phyloP scores from a whole-genome alignment of 768 basidiomycete genomes.

The Suillus americanus region DNA sequence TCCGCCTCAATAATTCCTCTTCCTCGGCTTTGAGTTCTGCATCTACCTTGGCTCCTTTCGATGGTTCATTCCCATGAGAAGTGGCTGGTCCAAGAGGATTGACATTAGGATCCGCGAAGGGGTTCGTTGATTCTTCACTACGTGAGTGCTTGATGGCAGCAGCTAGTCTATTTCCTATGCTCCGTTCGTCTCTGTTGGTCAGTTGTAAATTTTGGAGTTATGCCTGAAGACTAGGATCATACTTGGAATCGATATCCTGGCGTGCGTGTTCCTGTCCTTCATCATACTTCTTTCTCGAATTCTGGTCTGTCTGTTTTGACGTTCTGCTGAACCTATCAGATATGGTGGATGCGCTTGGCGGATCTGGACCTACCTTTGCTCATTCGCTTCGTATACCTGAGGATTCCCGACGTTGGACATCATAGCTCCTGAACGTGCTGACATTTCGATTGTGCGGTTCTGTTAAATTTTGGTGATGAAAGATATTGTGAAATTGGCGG shows the following conservation, averaged over 20 bases:
- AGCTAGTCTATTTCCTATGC: conserved; percentile 37
- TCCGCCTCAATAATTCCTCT: conserved; percentile 43
- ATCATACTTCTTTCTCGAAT: conserved; percentile 28
- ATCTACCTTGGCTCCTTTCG: conserved; percentile 58
- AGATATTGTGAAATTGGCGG: background rate
- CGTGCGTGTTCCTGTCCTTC: conserved; percentile 36
- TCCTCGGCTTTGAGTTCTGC: conserved; percentile 55
- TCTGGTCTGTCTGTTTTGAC: conserved; percentile 21
- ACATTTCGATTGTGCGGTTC: conserved; percentile 5
- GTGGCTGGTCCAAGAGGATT: conserved; percentile 51
- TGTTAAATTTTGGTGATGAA: background rate
- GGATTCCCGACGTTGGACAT: conserved; percentile 50
- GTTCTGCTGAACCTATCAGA: conserved; percentile 16
- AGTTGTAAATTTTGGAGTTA: background rate
- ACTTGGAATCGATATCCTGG: conserved; percentile 43
- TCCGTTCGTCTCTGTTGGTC: conserved; percentile 6
- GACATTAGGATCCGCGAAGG: conserved; percentile 28
- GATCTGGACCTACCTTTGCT: conserved; percentile 42
- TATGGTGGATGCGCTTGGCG: conserved; percentile 1
- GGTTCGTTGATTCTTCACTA: conserved; percentile 32
- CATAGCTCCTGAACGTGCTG: conserved; percentile 37
- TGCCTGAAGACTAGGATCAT: conserved; percentile 8
- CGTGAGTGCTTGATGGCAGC: conserved; percentile 33
- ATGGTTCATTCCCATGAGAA: conserved; percentile 58
- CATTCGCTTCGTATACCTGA: conserved; percentile 46